Base-by-base conservation (phyloP, 1,284 basidiomycete species). In the Porodaedalea pini region DNA sequence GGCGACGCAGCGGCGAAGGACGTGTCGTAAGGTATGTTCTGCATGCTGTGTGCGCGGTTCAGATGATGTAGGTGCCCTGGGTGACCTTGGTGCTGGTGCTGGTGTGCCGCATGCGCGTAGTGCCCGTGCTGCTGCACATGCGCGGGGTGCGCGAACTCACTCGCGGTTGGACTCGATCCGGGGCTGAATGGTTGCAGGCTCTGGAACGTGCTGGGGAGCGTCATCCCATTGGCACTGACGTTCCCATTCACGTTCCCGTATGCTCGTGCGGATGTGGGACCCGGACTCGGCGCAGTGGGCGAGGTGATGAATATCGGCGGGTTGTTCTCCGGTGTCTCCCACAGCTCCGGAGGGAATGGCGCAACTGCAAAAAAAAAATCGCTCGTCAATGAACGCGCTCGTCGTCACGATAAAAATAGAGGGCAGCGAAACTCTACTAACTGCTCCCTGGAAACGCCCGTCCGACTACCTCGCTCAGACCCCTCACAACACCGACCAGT, bases 261-360 rank as follows among this genome's bases (percentile, higher is more conserved):
- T 11, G 13, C 25, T 19, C 67, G 62, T 29, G 68, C 63, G 37
- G 64, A 67, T 2, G 73, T 69, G 23, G 69, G 63, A 40, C 64
- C 67, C 3, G 73, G 69, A 4, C 70, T 70, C 1, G 76, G 68
- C 29, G 75, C 70, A 2, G 73, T 76, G 2, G 86, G 86, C 0
- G 84, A 84, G 1, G 85, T 89, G 63, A 90, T 76, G 66, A 79
- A 85, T 61, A 90, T 88, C 64, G 86, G 85, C 6, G 86, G 86
- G 56, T 80, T 77, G 57, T 80, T 77, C 7, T 67, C 58, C 44
- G 63, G 64, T 29, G 72, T 64, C 27, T 88, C 85, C 32, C 85
- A 69, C 3, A 90, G 69, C 53, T 90, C 85, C 13, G 68, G 65
- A 0, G 85, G 84, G 69, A 86, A 86, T 29, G 76, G 63, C 0